Percentiles rank a stretch among this genome's conserved stretches.
These are phyloP conservation scores for Acephala macrosclerotiorum DNA, from an alignment of 2,329 filamentous ascomycete genomes.

Conservation along the genomic window DNA sequence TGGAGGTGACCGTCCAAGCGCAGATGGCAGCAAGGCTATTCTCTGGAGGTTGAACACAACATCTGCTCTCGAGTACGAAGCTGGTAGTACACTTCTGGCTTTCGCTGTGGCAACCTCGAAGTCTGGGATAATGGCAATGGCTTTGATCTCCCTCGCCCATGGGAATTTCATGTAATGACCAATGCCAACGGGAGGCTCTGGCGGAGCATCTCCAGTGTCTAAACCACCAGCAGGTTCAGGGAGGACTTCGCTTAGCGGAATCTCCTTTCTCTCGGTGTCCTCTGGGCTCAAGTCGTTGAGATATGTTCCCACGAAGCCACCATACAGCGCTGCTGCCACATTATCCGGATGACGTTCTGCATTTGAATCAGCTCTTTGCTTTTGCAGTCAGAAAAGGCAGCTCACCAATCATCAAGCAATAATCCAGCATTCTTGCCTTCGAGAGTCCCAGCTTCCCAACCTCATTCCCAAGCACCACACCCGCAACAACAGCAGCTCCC, in stretches of 20 bases:
- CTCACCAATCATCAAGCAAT: conserved; percentile 92
- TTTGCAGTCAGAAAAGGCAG: conserved; percentile 14
- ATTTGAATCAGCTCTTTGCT: conserved; percentile 7
- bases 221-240: conserved; percentile 89
- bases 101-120: conserved; percentile 96
- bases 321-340: conserved; percentile 92
- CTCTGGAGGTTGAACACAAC: conserved; percentile 94
- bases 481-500: conserved; percentile 92
- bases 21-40: conserved; percentile 88
- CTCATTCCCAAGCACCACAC: conserved; percentile 91
- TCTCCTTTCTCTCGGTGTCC: conserved; percentile 89
- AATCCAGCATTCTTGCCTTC: conserved; percentile 88
- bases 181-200: conserved; percentile 89
- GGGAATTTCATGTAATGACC: conserved; percentile 96
- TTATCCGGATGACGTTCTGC: conserved; percentile 89
- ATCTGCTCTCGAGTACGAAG: conserved; percentile 79
- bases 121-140: conserved; percentile 92
- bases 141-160: conserved; percentile 95
- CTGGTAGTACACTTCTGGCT: conserved; percentile 84
- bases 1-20: conserved; percentile 87
- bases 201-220: conserved; percentile 86
- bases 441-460: conserved; percentile 81
- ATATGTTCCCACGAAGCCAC: conserved; percentile 96
- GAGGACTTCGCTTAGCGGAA: conserved; percentile 91
- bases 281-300: conserved; percentile 90